Evolutionary conservation across 2,329 filamentous ascomycete genomes (phyloP), one percentile per base, ranked within the genome.

Genomic region (Thielaviopsis musarum): DNA sequence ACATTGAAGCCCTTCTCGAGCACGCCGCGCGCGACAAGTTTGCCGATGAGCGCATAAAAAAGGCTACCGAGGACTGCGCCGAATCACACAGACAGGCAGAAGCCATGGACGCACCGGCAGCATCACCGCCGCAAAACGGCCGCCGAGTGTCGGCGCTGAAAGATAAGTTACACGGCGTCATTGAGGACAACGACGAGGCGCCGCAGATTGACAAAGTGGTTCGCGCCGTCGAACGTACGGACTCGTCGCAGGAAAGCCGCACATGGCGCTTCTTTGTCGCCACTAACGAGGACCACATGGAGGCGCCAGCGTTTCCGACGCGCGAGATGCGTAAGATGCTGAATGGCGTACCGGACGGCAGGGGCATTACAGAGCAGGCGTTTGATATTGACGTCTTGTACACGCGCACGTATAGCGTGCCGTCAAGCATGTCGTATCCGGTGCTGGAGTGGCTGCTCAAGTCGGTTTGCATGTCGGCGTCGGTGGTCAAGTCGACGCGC

Each of bases 361-460:
- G n/a, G 45, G n/a, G 45, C n/a, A 9, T 21, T 6, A 49, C 45
- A 15, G 17, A 54, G 2, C 19, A 41, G 2, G 34, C 12, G 4
- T 28, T 54, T 13, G 21, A 54, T 24, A 57, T 41, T 13, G 58
- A 58, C 45, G 38, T 41, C 7, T 26, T 56, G 34, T 56, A 26
- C 45, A 28, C 57, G 21, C 48, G 7, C 12, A 57, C 19, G 21
- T 41, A n/a, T 17, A 34, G 51, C 2, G 13, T 10, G 22, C 67
- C 52, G 3, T 17, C 3, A 3, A 48, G 38, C 5, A 28, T 89
- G 13, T 81, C 85, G 0, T 80, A 87, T 62, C 77, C 84, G 59
- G 66, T 89, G 0, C 75, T 88, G 56, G 65, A 77, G 17, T 91
- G 87, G 86, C 72, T 88, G 2, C 66, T 86, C 5, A 71, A 79